phyloP scores from a whole-genome alignment of 305 asterid genomes.

The Solanum hybrid region DNA sequence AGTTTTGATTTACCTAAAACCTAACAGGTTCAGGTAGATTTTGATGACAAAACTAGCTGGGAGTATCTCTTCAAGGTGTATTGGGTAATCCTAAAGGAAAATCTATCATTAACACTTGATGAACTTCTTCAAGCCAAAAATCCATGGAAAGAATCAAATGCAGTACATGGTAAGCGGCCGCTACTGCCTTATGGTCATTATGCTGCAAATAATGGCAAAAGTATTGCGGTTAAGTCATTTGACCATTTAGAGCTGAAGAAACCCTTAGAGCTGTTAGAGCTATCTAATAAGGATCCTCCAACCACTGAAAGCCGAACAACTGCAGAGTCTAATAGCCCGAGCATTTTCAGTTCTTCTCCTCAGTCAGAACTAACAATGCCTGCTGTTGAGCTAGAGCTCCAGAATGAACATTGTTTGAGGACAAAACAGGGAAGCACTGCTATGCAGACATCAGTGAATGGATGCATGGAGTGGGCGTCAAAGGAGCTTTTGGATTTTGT shows the following conservation, averaged over 20 bases:
- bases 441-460: constrained; percentile 7
- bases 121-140: constrained; percentile 67
- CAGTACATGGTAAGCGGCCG: constrained; percentile 27
- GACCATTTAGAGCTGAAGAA: constrained; percentile 34
- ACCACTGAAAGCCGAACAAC: constrained; percentile 19
- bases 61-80: constrained; percentile 91
- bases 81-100: constrained; percentile 65
- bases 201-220: constrained; percentile 25
- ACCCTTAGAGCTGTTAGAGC: constrained; percentile 23
- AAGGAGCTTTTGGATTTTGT: constrained; percentile 55
- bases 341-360: constrained; percentile 4
- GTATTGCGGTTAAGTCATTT: constrained; percentile 18
- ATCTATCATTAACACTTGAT: constrained; percentile 45
- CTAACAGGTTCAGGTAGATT: constrained; percentile 71
- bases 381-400: background rate
- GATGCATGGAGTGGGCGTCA: constrained; percentile 29
- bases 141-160: constrained; percentile 37
- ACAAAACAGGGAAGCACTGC: background rate
- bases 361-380: background rate
- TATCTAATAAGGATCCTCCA: constrained; percentile 20
- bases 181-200: constrained; percentile 14
- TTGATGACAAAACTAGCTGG: constrained; percentile 84
- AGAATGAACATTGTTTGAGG: constrained; percentile 8
- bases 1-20: constrained; percentile 6
- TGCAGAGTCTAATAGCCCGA: background rate